These are phyloP conservation scores for Torulaspora quercuum DNA, from an alignment of 805 yeast genomes.

Conservation along the genomic window DNA sequence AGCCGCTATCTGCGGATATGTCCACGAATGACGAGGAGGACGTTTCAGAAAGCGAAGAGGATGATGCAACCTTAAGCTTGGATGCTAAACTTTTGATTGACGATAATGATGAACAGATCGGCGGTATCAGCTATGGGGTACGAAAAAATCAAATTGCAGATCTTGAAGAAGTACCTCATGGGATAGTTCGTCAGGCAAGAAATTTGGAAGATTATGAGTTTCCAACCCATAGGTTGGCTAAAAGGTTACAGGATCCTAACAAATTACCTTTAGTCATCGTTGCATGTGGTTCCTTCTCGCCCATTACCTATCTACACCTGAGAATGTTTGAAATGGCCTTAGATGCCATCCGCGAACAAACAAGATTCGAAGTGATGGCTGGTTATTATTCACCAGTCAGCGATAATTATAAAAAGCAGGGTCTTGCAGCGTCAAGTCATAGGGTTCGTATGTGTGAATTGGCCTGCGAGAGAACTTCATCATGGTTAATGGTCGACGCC, in stretches of 20 bases:
- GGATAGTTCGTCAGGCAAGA: conserved; percentile 83
- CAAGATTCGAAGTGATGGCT: conserved; percentile 91
- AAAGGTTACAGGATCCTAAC: conserved; percentile 62
- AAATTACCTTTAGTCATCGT: conserved; percentile 90
- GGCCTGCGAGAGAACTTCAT: conserved; percentile 93
- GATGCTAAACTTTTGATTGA: conserved; percentile 11
- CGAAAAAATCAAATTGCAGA: conserved; percentile 72
- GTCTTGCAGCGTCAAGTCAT: conserved; percentile 82
- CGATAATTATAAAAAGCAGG: conserved; percentile 89
- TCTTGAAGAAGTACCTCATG: conserved; percentile 95
- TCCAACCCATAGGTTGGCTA: conserved; percentile 82
- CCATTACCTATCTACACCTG: conserved; percentile 89
- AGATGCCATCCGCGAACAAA: conserved; percentile 86
- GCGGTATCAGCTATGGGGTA: conserved; percentile 32
- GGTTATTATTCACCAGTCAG: conserved; percentile 95
- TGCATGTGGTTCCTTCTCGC: conserved; percentile 96
- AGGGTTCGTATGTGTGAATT: conserved; percentile 97
- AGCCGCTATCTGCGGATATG: conserved; percentile 48
- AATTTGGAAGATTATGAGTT: conserved; percentile 64
- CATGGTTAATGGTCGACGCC: conserved; percentile 99
- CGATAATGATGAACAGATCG: conserved; percentile 14
- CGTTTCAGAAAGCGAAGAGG: conserved; percentile 7
- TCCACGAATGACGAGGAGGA: conserved; percentile 27
- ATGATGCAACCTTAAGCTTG: conserved; percentile 11
- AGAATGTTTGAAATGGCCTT: conserved; percentile 99